These are phyloP conservation scores for Lupinus albus DNA, from an alignment of 306 rosid species.

Conservation along the genomic window DNA sequence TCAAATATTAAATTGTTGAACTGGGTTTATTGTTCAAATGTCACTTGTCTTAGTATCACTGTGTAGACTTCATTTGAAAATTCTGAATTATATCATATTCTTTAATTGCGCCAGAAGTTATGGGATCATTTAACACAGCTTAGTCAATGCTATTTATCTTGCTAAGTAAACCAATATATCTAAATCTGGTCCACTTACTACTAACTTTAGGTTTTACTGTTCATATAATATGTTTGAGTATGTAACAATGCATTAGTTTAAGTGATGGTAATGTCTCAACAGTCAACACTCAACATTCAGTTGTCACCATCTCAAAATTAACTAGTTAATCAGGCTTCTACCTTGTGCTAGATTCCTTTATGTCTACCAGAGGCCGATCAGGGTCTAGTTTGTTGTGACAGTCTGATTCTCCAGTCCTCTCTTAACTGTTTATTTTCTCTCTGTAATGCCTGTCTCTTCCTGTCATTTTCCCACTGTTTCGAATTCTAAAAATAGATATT, in stretches of 20 bases:
- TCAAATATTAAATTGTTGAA: slow-evolving; percentile 20
- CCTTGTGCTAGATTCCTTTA: neutral
- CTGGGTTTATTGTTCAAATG: neutral
- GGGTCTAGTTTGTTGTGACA: neutral
- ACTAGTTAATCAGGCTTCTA: neutral
- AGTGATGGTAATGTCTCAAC: neutral
- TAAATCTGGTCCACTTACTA: neutral
- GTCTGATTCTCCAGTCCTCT: neutral
- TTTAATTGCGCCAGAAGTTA: slow-evolving; percentile 1
- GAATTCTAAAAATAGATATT: neutral
- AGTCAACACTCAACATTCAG: too few species aligned
- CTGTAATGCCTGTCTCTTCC: neutral
- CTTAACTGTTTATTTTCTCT: neutral
- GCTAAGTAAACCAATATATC: neutral
- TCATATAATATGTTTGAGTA: neutral
- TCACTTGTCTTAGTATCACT: slow-evolving; percentile 8
- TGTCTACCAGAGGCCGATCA: neutral
- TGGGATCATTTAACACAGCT: neutral
- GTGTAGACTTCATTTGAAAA: slow-evolving; percentile 13
- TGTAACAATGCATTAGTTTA: neutral
- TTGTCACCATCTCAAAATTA: neutral
- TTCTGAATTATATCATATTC: neutral
- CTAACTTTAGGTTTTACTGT: slow-evolving; percentile 6
- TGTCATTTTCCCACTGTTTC: neutral
- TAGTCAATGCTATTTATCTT: slow-evolving; percentile 28